Evolutionary conservation across 2,329 filamentous ascomycete species (phyloP).

Genomic region (Alternaria dauci): DNA sequence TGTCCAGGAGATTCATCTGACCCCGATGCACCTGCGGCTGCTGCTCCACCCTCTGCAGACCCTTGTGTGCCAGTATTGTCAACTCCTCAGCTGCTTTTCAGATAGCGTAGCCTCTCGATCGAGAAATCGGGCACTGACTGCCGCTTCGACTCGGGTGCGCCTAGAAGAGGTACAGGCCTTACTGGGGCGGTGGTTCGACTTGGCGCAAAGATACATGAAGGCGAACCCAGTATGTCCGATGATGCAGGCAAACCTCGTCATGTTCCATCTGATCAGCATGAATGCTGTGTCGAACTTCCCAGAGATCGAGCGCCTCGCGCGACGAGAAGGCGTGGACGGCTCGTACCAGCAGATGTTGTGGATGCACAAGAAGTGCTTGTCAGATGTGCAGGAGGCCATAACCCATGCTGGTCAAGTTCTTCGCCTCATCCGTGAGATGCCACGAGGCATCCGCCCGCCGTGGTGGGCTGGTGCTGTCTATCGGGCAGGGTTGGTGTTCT

Average conservation of each 20-base stretch:
- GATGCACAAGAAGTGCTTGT: constrained; percentile 69
- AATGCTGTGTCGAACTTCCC: constrained; percentile 73
- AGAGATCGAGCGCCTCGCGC: constrained; percentile 71
- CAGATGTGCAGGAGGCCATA: constrained; percentile 68
- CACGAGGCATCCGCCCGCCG: constrained; percentile 66
- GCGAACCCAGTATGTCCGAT: constrained; percentile 65
- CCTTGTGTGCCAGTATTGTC: constrained; percentile 69
- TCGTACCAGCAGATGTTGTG: constrained; percentile 64
- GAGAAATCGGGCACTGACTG: constrained; percentile 62
- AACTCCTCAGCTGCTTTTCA: constrained; percentile 71
- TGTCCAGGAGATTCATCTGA: constrained; percentile 58
- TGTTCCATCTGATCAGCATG: constrained; percentile 75
- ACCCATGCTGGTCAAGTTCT: constrained; percentile 75
- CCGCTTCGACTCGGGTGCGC: constrained; percentile 66
- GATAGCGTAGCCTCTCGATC: constrained; percentile 61
- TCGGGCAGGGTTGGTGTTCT: constrained; percentile 59
- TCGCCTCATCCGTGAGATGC: constrained; percentile 68
- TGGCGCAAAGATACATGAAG: constrained; percentile 66
- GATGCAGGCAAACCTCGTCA: constrained; percentile 70
- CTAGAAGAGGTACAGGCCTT: constrained; percentile 71
- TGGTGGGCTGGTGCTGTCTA: constrained; percentile 79
- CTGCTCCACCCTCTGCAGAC: constrained; percentile 74
- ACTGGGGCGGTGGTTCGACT: constrained; percentile 71
- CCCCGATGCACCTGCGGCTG: constrained; percentile 68
- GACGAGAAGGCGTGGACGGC: constrained; percentile 66